A percentile compares a stretch with the other conserved stretches of the same genome.
These are phyloP conservation scores for Yamadazyma scolyti DNA, from an alignment of 805 yeast genomes.

Conservation along the genomic window DNA sequence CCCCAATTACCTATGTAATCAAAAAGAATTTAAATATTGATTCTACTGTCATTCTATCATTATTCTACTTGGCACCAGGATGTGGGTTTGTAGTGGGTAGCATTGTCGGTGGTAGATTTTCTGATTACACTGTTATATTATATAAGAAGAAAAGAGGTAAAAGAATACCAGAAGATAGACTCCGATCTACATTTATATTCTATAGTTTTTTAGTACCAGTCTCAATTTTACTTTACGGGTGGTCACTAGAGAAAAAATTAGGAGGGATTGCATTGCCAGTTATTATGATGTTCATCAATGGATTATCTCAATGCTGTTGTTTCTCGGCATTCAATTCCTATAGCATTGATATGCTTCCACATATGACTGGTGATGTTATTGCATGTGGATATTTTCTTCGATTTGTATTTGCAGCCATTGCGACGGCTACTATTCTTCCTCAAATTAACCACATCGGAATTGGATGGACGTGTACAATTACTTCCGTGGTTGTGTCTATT, in stretches of 20 bases:
- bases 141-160: slow-evolving; percentile 38
- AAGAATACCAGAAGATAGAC: slow-evolving; percentile 51
- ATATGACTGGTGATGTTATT: slow-evolving; percentile 49
- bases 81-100: slow-evolving; percentile 48
- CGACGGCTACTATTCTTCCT: slow-evolving; percentile 43
- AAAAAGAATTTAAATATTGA: slow-evolving; percentile 41
- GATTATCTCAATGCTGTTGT: slow-evolving; percentile 45
- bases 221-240: slow-evolving; percentile 46
- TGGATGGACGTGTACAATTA: slow-evolving; percentile 50
- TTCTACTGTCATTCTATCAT: slow-evolving; percentile 43
- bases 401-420: slow-evolving; percentile 47
- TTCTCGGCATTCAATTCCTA: slow-evolving; percentile 52
- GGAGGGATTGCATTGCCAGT: slow-evolving; percentile 56
- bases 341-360: slow-evolving; percentile 53
- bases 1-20: slow-evolving; percentile 52
- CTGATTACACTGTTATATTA: slow-evolving; percentile 44
- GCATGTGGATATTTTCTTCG: slow-evolving; percentile 49
- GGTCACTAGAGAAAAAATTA: slow-evolving; percentile 44
- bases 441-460: slow-evolving; percentile 47
- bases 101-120: slow-evolving; percentile 47
- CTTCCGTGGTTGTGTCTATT: background rate
- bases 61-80: slow-evolving; percentile 56
- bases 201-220: slow-evolving; percentile 44
- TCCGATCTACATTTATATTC: slow-evolving; percentile 33
- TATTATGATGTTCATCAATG: slow-evolving; percentile 43